A percentile compares a stretch with the other conserved stretches of the same genome.
Evolutionary conservation across 1,284 basidiomycete genomes (phyloP).

Genomic region (Malassezia brasiliensis): DNA sequence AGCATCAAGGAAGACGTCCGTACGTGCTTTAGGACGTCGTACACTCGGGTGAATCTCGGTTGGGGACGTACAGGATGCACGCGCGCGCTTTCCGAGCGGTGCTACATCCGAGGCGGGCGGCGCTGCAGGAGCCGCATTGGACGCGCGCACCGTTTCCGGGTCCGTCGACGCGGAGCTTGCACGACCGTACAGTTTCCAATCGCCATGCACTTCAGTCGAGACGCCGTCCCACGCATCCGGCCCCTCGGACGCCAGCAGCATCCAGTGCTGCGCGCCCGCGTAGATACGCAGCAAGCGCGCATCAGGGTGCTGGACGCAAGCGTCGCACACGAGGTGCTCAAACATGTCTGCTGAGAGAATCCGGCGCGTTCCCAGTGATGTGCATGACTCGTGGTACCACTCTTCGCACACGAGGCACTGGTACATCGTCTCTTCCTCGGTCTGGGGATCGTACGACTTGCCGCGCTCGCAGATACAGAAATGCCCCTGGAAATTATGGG

Average conservation of each 20-base stretch:
- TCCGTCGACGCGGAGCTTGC: too few species aligned
- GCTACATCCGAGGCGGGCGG: background rate
- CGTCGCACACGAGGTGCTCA: slow-evolving; percentile 41
- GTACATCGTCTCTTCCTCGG: slow-evolving; percentile 49
- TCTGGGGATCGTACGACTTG: slow-evolving; percentile 48
- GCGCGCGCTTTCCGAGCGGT: background rate
- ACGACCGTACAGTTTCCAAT: background rate
- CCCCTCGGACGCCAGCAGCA: background rate
- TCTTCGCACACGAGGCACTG: slow-evolving; percentile 50
- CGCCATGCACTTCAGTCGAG: background rate
- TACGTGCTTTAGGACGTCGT: background rate
- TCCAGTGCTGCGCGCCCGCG: slow-evolving; percentile 18
- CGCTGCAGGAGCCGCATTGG: too few species aligned
- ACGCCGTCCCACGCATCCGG: background rate
- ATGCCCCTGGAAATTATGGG: slow-evolving; percentile 46
- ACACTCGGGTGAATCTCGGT: background rate
- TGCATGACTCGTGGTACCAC: slow-evolving; percentile 49
- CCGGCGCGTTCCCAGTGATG: slow-evolving; percentile 19
- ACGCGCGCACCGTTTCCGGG: too few species aligned
- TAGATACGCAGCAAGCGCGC: slow-evolving; percentile 28
- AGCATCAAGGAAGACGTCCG: slow-evolving; percentile 44
- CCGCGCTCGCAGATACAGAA: slow-evolving; percentile 49
- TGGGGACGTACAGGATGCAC: background rate
- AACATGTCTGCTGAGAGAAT: slow-evolving; percentile 35
- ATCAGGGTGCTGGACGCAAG: slow-evolving; percentile 27